phyloP scores from a whole-genome alignment of 345 rosid genomes.

The Hibiscus syriacus region DNA sequence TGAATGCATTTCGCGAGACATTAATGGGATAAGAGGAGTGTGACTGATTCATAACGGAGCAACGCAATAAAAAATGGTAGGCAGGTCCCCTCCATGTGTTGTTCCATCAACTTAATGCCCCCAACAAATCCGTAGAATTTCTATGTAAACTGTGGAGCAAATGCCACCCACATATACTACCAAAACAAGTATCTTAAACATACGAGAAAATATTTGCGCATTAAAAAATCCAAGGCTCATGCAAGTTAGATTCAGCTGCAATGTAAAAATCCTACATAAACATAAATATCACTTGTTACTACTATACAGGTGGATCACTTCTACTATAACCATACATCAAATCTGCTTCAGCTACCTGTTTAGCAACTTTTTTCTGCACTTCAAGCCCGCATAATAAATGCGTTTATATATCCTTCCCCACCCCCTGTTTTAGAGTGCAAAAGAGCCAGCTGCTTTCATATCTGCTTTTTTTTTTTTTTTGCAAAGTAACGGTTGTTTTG shows the following conservation, averaged over 20 bases:
- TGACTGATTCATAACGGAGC: neutral
- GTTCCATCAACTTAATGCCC: neutral
- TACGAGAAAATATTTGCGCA: too few relatives aligned
- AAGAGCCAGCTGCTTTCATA: slow-evolving; percentile 7
- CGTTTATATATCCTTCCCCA: neutral
- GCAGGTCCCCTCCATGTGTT: neutral
- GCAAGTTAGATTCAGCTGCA: neutral
- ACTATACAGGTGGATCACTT: slow-evolving; percentile 9
- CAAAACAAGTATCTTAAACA: too few relatives aligned
- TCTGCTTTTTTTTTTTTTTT: neutral
- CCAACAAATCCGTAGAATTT: neutral
- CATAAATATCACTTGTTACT: neutral
- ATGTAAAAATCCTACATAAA: neutral
- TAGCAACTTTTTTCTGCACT: neutral
- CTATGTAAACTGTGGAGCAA: neutral
- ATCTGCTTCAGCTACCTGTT: neutral
- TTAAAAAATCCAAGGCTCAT: neutral
- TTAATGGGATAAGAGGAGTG: neutral
- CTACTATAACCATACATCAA: neutral
- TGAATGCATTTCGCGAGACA: neutral
- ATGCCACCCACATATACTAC: neutral
- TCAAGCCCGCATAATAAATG: slow-evolving; percentile 2
- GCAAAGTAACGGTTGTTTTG: slow-evolving; percentile 1
- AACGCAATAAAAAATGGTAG: neutral
- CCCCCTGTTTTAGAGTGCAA: slow-evolving; percentile 10